Conservation (phyloP, 768 basidiomycete species). For the Mycena leptocephala region DNA sequence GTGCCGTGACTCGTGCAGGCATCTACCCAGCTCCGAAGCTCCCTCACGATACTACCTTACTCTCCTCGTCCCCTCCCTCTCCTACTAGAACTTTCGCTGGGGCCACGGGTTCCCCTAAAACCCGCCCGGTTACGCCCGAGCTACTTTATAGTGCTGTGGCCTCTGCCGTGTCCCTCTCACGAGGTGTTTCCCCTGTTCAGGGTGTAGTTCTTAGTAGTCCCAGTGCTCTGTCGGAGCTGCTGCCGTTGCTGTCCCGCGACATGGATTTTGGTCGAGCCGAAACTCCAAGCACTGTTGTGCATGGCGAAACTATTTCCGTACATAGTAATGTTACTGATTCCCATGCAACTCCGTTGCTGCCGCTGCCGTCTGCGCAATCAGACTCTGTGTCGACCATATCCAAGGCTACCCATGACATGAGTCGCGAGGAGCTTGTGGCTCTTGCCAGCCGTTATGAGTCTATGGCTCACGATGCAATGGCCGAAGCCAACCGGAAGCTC, state of each 20-base stretch:
- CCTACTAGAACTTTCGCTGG: neutral
- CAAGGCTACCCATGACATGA: slow-evolving; percentile 5
- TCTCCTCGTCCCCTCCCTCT: neutral
- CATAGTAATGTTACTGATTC: neutral
- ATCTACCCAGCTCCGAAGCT: too few relatives aligned
- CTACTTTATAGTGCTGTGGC: too few relatives aligned
- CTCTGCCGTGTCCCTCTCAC: too few relatives aligned
- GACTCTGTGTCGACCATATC: slow-evolving; percentile 10
- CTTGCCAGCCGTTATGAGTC: slow-evolving; percentile 5
- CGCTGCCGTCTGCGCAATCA: neutral
- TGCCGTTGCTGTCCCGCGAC: neutral
- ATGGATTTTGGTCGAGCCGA: neutral
- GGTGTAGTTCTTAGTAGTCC: neutral
- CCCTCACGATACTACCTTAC: neutral
- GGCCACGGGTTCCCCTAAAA: slow-evolving; percentile 13
- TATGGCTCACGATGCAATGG: slow-evolving; percentile 9
- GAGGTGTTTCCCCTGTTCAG: too few relatives aligned
- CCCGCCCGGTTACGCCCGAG: too few relatives aligned
- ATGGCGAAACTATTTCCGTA: neutral
- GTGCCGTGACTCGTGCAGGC: too few relatives aligned
- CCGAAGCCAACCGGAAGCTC: slow-evolving; percentile 4
- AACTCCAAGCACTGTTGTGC: neutral
- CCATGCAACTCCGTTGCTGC: neutral
- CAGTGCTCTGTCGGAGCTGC: neutral
- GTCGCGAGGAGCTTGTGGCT: neutral